phyloP scores from a whole-genome alignment of 352 stramenopile genomes.

The Globisporangium alternatum region DNA sequence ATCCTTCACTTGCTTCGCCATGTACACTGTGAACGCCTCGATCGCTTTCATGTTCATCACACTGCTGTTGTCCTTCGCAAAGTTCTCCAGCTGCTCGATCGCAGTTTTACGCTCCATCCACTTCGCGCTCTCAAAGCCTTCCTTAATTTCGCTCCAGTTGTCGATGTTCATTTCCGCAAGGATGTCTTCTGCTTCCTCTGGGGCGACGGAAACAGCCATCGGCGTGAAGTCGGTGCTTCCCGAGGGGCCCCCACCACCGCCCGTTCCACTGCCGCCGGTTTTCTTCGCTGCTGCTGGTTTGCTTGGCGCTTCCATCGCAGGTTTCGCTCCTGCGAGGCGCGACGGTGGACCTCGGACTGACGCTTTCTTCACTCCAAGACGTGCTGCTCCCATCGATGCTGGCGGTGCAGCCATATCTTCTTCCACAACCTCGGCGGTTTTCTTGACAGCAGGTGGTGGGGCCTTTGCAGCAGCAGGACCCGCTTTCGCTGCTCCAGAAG shows the following conservation, averaged over 20 bases:
- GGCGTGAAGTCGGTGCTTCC: slow-evolving; percentile 55
- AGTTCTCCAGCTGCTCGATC: slow-evolving; percentile 69
- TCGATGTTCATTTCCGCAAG: slow-evolving; percentile 60
- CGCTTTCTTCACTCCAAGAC: slow-evolving; percentile 33
- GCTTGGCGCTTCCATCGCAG: slow-evolving; percentile 20
- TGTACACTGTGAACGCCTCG: slow-evolving; percentile 72
- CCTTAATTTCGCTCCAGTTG: slow-evolving; percentile 45
- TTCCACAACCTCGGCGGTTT: slow-evolving; percentile 21
- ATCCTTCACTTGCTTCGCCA: slow-evolving; percentile 76
- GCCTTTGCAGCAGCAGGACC: slow-evolving; percentile 19
- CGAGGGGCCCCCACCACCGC: slow-evolving; percentile 12
- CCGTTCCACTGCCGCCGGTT: slow-evolving; percentile 18
- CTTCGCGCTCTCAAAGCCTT: slow-evolving; percentile 68
- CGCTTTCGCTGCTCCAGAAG: slow-evolving; percentile 6
- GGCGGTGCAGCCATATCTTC: slow-evolving; percentile 22
- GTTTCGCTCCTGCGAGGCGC: slow-evolving; percentile 49
- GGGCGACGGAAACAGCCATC: slow-evolving; percentile 54
- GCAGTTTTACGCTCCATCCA: slow-evolving; percentile 82
- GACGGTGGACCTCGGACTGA: slow-evolving; percentile 35
- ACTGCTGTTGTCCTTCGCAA: slow-evolving; percentile 42
- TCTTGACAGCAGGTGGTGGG: slow-evolving; percentile 19
- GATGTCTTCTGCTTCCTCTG: slow-evolving; percentile 66
- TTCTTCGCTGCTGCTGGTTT: slow-evolving; percentile 33
- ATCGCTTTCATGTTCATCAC: slow-evolving; percentile 61
- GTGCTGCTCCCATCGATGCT: neutral